Percentiles rank a stretch among this genome's conserved stretches.
phyloP scores from a whole-genome alignment of 2,329 filamentous ascomycete genomes.

The Zopfia rhizophila region DNA sequence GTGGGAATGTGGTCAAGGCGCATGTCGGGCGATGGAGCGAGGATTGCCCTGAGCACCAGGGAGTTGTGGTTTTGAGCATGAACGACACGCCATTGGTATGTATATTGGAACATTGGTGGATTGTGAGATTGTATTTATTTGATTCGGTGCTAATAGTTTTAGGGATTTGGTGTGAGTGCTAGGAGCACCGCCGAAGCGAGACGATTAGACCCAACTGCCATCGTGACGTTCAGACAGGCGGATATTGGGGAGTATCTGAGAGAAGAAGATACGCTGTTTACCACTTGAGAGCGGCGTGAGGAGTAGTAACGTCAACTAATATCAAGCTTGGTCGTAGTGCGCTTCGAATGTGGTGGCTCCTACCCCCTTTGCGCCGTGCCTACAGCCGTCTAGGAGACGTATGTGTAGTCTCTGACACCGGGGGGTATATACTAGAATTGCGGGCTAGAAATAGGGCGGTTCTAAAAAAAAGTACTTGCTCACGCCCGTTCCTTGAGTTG shows the following conservation, averaged over 20 bases:
- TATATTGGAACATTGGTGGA: conserved; percentile 21
- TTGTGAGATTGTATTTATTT: neutral
- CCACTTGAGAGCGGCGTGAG: conserved; percentile 59
- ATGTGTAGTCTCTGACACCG: no score
- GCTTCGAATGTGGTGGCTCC: no score
- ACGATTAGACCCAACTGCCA: conserved; percentile 87
- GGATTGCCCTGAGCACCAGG: conserved; percentile 92
- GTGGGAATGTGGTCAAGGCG: conserved; percentile 86
- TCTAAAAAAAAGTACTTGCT: no score
- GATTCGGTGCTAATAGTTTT: conserved; percentile 28
- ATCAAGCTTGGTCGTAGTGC: no score
- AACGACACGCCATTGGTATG: conserved; percentile 80
- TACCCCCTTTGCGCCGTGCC: no score
- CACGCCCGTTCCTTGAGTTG: no score
- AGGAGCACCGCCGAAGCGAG: conserved; percentile 84
- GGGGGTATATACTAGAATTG: no score
- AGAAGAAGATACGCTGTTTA: conserved; percentile 76
- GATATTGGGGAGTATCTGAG: conserved; percentile 95
- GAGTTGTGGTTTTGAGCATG: conserved; percentile 90
- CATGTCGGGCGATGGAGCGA: conserved; percentile 87
- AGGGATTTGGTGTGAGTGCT: conserved; percentile 94
- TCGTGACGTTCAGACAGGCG: conserved; percentile 89
- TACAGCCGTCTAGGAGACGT: no score
- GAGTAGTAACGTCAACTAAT: no score
- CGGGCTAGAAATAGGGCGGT: no score